Conservation (phyloP, 2,329 filamentous ascomycete species). For the Ophiosphaerella narmari region DNA sequence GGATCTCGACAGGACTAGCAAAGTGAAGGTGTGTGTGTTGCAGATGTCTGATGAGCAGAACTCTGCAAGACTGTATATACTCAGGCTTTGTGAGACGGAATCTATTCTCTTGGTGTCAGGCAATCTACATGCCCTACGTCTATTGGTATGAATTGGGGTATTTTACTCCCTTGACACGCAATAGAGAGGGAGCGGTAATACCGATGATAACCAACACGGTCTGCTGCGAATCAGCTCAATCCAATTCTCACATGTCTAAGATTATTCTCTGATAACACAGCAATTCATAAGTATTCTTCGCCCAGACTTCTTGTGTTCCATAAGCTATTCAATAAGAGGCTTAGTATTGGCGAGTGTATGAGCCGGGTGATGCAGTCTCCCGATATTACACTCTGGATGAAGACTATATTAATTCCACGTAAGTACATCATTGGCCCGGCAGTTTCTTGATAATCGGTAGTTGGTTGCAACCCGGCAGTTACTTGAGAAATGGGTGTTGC, state of each 20-base stretch:
- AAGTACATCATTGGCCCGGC: not conserved
- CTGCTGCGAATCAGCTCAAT: not conserved
- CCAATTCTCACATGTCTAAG: not conserved
- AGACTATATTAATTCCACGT: not conserved
- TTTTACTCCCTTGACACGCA: not conserved
- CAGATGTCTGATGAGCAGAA: not conserved
- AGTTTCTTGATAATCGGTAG: not conserved
- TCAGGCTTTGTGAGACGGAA: not conserved
- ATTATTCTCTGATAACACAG: not conserved
- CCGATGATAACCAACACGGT: not conserved
- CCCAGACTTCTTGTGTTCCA: not conserved
- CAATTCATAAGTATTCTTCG: not conserved
- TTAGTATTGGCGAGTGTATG: not conserved
- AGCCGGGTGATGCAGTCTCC: not conserved
- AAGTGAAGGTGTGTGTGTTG: not conserved
- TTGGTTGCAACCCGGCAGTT: not conserved
- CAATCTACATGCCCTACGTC: not conserved
- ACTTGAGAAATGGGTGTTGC: not conserved
- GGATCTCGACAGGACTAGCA: slow-evolving; percentile 1
- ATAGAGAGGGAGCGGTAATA: not conserved
- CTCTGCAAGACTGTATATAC: not conserved
- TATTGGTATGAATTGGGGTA: not conserved
- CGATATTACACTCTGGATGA: not conserved
- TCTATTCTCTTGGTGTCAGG: not conserved
- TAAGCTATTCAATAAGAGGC: not conserved